These are phyloP conservation scores for Geotrichum fermentans DNA, from an alignment of 1,139 yeast genomes.

Conservation along the genomic window DNA sequence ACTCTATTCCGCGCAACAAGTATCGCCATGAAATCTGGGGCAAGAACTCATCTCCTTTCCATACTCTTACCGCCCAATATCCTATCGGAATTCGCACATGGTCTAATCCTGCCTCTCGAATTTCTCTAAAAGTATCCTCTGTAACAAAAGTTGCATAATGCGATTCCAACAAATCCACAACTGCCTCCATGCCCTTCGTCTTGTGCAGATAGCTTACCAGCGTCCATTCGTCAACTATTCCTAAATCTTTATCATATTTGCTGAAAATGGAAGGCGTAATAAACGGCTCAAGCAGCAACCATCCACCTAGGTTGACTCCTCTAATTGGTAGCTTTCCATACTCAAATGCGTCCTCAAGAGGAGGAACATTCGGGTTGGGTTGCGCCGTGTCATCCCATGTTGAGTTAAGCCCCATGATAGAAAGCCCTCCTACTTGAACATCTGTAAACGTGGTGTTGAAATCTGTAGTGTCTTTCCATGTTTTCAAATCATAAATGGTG, in stretches of 20 bases:
- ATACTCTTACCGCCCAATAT: conserved; percentile 81
- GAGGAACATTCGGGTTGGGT: conserved; percentile 33
- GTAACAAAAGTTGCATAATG: conserved; percentile 77
- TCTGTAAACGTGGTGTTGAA: conserved; percentile 38
- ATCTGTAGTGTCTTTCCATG: conserved; percentile 36
- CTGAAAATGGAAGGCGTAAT: conserved; percentile 79
- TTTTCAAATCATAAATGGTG: conserved; percentile 32
- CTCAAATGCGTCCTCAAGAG: conserved; percentile 37
- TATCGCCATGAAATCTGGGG: conserved; percentile 68
- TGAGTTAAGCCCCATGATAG: conserved; percentile 38
- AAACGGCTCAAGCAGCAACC: conserved; percentile 81
- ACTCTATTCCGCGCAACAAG: conserved; percentile 67
- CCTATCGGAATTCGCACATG: conserved; percentile 89
- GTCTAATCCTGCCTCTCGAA: conserved; percentile 67
- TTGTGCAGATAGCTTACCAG: conserved; percentile 43
- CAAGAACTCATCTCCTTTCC: conserved; percentile 75
- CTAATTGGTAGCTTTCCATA: conserved; percentile 50
- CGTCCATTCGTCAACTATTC: conserved; percentile 37
- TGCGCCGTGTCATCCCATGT: conserved; percentile 33
- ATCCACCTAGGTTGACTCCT: conserved; percentile 88
- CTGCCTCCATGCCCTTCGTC: conserved; percentile 45
- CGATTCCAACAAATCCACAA: conserved; percentile 40
- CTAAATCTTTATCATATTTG: conserved; percentile 31
- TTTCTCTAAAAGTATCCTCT: conserved; percentile 59
- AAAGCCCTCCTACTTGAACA: conserved; percentile 36